phyloP scores from a whole-genome alignment of 1,139 yeast species.

The Lodderomyces orthopsilosis region DNA sequence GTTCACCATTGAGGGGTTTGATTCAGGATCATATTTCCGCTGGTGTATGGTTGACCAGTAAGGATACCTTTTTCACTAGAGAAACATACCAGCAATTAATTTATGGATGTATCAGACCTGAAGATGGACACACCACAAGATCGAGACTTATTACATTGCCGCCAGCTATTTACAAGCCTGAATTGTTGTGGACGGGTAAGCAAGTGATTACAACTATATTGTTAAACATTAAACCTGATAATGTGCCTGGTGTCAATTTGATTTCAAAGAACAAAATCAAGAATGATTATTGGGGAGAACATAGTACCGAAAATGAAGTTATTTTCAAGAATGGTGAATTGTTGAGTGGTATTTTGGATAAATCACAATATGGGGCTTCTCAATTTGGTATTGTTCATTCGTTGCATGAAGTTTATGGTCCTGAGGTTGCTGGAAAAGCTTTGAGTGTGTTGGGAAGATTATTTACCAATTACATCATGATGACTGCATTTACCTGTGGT shows the following conservation, averaged over 20 bases:
- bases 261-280: slow-evolving; percentile 83
- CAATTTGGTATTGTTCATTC: slow-evolving; percentile 97
- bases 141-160: slow-evolving; percentile 75
- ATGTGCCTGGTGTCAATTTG: slow-evolving; percentile 88
- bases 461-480: slow-evolving; percentile 90
- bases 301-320: slow-evolving; percentile 82
- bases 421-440: slow-evolving; percentile 84
- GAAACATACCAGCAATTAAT: slow-evolving; percentile 91
- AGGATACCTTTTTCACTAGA: slow-evolving; percentile 87
- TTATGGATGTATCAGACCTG: slow-evolving; percentile 94
- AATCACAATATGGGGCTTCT: slow-evolving; percentile 98
- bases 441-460: slow-evolving; percentile 89
- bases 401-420: slow-evolving; percentile 92
- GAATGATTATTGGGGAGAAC: slow-evolving; percentile 90
- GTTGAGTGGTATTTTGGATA: slow-evolving; percentile 89
- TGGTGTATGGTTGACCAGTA: slow-evolving; percentile 96
- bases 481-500: slow-evolving; percentile 97
- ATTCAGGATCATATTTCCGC: slow-evolving; percentile 99
- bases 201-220: slow-evolving; percentile 91
- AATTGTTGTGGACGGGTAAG: slow-evolving; percentile 97
- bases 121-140: slow-evolving; percentile 91
- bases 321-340: slow-evolving; percentile 84
- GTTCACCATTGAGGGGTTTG: slow-evolving; percentile 96
- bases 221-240: slow-evolving; percentile 79
- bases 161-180: slow-evolving; percentile 85